Evolutionary conservation across 2,329 filamentous ascomycete species (phyloP), one percentile per base, ranked within the genome.

Genomic region (Paecilomyces niveus): DNA sequence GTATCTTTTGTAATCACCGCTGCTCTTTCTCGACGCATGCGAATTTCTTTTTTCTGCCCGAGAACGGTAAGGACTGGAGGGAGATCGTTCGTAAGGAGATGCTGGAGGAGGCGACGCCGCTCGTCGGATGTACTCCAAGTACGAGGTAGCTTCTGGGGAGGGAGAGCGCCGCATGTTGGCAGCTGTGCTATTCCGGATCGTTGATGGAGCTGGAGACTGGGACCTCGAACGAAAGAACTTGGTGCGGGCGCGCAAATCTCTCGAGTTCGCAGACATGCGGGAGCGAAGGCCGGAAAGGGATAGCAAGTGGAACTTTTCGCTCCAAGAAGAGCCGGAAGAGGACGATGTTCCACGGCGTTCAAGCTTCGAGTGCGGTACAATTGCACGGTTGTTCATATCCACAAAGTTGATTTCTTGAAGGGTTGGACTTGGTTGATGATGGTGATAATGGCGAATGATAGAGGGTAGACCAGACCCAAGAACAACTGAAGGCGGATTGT

Each of bases 1-100:
- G 55, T 74, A 72, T 59, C 74, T 72, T 55, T 70, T 73, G 55
- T 74, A 70, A 54, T 74, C 71, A 11, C 67, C 65, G 55, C 68
- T 70, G 54, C 63, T 68, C 52, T 66, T 68, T 54, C 66, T 65
- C 29, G 64, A 65, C 26, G 61, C 62, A n/a, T 62, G 65, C 5
- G 64, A 59, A 35, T 63, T 61, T 29, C 59, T 59, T 57, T 62
- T 66, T 49, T 57, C 53, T 55, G 53, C 57, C 57, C 8, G 39
- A 31, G 32, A 54, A 54, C n/a, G 54, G 56, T 57, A 64, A 9
- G 57, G 59, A 49, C 60, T 66, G 29, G 55, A 62, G 33, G 59
- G 58, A 13, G 60, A 63, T 32, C 59, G 57, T 18, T 62, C 57
- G 31, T 55, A 59, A 6, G 61, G 54, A 55, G 65, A 64, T 64